Conservation (phyloP, 805 yeast species). For the Ogataea nonfermentans region DNA sequence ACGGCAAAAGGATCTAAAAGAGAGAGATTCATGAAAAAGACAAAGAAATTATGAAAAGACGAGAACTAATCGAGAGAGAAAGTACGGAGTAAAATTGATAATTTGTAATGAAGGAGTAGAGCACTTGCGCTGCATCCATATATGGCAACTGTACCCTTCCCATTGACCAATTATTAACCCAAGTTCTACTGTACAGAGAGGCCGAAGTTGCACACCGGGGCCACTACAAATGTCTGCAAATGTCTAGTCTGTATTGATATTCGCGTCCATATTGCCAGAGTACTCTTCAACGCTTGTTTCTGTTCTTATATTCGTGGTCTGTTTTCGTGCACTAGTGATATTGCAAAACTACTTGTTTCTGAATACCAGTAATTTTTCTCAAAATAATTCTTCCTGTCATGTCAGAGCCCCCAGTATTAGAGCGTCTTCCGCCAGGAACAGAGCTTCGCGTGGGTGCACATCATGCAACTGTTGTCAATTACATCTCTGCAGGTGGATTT, state of each 20-base stretch:
- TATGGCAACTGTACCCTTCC: too few species aligned
- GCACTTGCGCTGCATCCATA: too few species aligned
- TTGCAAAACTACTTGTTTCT: neutral
- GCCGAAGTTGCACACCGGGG: too few species aligned
- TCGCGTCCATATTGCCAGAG: too few species aligned
- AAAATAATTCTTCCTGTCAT: neutral
- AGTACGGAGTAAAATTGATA: neutral
- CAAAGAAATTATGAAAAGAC: neutral
- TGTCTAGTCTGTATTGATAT: too few species aligned
- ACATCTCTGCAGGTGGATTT: constrained; percentile 62
- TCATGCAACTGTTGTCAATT: constrained; percentile 42
- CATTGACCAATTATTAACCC: too few species aligned
- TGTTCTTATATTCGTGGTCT: too few species aligned
- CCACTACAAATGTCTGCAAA: too few species aligned
- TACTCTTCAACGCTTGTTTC: too few species aligned
- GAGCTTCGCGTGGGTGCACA: constrained; percentile 50
- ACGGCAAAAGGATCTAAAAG: constrained; percentile 89
- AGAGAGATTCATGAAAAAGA: constrained; percentile 64
- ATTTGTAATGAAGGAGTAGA: neutral
- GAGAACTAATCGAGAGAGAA: neutral
- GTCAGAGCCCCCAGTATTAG: constrained; percentile 17
- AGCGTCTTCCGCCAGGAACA: constrained; percentile 42
- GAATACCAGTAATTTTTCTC: neutral
- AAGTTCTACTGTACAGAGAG: too few species aligned
- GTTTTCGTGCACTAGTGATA: too few species aligned